phyloP scores from a whole-genome alignment of 2,329 filamentous ascomycete species.

The Apiospora arundinis region DNA sequence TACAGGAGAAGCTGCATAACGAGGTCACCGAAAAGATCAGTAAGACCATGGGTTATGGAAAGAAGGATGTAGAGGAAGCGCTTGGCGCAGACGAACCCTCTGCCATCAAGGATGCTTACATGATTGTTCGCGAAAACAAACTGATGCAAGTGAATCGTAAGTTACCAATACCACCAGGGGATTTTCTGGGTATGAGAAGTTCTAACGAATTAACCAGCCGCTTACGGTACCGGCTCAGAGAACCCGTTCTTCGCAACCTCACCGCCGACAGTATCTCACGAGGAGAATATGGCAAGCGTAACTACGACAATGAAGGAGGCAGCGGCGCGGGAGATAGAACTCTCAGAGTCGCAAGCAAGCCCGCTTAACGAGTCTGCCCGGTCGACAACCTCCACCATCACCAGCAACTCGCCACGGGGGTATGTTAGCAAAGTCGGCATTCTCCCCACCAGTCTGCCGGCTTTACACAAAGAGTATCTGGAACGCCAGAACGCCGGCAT shows the following conservation, averaged over 20 bases:
- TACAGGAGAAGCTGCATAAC: slow-evolving; percentile 89
- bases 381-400: slow-evolving; percentile 57
- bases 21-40: slow-evolving; percentile 95
- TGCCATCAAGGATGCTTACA: slow-evolving; percentile 97
- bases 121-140: slow-evolving; percentile 97
- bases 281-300: slow-evolving; percentile 62
- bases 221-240: slow-evolving; percentile 48
- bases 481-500: slow-evolving; percentile 67
- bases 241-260: slow-evolving; percentile 51
- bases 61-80: slow-evolving; percentile 93
- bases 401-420: slow-evolving; percentile 55
- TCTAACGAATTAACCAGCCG: slow-evolving; percentile 46
- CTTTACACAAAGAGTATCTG: slow-evolving; percentile 91
- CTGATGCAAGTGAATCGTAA: slow-evolving; percentile 94
- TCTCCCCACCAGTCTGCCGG: slow-evolving; percentile 86
- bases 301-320: slow-evolving; percentile 55
- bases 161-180: slow-evolving; percentile 44
- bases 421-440: slow-evolving; percentile 89
- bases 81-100: slow-evolving; percentile 91
- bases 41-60: slow-evolving; percentile 97
- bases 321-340: slow-evolving; percentile 25
- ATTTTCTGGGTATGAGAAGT: not conserved
- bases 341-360: slow-evolving; percentile 49
- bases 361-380: slow-evolving; percentile 61
- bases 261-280: slow-evolving; percentile 52